A percentile compares a stretch with the other conserved stretches of the same genome.
Conservation (phyloP, 2,329 filamentous ascomycete genomes). For the Sclerotinia glacialis region DNA sequence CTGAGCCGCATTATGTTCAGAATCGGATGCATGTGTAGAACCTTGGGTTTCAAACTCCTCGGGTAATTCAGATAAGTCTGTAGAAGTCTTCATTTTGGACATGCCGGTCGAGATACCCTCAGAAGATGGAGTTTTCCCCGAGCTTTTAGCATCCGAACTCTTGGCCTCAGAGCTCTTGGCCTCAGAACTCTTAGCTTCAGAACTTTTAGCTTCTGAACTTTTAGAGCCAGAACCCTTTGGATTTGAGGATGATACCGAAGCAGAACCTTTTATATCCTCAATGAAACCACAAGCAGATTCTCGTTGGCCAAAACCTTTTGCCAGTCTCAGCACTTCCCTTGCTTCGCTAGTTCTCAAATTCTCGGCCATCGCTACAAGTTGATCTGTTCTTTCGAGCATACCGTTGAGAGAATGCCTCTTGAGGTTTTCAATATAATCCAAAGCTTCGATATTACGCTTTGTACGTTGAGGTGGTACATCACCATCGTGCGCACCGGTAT, state of each 20-base stretch:
- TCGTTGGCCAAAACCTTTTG: constrained; percentile 10
- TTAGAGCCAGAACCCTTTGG: not conserved
- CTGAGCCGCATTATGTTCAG: not conserved
- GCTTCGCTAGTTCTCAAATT: constrained; percentile 27
- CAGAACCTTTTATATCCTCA: not conserved
- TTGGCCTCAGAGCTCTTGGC: not conserved
- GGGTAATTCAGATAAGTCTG: not conserved
- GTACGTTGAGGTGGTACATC: not conserved
- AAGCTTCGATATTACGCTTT: not conserved
- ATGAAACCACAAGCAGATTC: not conserved
- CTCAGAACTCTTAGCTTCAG: not conserved
- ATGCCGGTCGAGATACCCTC: constrained; percentile 25
- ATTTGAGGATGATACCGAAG: constrained; percentile 8
- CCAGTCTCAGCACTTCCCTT: constrained; percentile 20
- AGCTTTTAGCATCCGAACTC: constrained; percentile 7
- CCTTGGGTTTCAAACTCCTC: not conserved
- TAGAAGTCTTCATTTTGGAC: not conserved
- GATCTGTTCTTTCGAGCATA: constrained; percentile 12
- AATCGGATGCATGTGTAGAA: not conserved
- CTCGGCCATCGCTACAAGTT: constrained; percentile 23
- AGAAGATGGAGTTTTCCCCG: constrained; percentile 27
- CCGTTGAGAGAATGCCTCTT: not conserved
- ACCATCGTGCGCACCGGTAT: constrained; percentile 28
- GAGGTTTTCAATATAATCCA: not conserved
- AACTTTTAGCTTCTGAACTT: not conserved